A percentile compares a stretch with the other conserved stretches of the same genome.
These are phyloP conservation scores for Mycena haematopus DNA, from an alignment of 768 basidiomycete genomes.

Conservation along the genomic window DNA sequence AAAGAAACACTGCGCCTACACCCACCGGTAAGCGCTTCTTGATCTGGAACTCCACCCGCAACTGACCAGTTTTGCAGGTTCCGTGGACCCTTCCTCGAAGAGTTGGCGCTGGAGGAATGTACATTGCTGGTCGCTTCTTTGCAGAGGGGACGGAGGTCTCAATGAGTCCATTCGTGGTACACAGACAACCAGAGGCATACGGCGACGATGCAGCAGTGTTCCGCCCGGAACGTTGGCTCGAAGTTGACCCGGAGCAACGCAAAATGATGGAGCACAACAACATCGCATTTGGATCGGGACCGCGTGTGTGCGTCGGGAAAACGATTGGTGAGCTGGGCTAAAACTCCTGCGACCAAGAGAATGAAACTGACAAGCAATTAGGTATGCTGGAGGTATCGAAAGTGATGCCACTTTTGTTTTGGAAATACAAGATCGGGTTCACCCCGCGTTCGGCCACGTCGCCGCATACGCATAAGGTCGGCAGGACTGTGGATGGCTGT, in stretches of 20 bases:
- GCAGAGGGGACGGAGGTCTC: constrained; percentile 18
- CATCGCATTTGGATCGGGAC: constrained; percentile 20
- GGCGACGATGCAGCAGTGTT: constrained; percentile 16
- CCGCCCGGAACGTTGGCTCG: constrained; percentile 20
- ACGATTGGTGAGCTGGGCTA: constrained; percentile 3
- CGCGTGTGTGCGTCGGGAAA: constrained; percentile 17
- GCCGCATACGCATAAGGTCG: constrained; percentile 3
- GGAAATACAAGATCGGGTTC: constrained; percentile 13
- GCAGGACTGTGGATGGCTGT: constrained; percentile 15
- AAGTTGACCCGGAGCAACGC: constrained; percentile 10
- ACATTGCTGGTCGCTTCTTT: constrained; percentile 7
- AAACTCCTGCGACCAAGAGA: background rate
- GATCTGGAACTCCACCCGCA: no score
- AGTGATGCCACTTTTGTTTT: constrained; percentile 13
- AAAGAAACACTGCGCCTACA: constrained; percentile 20
- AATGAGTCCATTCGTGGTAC: constrained; percentile 23
- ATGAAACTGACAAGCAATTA: background rate
- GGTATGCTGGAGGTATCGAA: constrained; percentile 22
- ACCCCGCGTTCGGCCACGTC: constrained; percentile 16
- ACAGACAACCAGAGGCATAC: constrained; percentile 9
- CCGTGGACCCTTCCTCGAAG: constrained; percentile 17
- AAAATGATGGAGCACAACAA: constrained; percentile 18
- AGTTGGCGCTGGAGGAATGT: background rate
- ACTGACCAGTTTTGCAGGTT: background rate
- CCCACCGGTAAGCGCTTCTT: constrained; percentile 2